A percentile compares a stretch with the other conserved stretches of the same genome.
Conservation (phyloP, 139 green algal species). For the Coelastrella sp. region DNA sequence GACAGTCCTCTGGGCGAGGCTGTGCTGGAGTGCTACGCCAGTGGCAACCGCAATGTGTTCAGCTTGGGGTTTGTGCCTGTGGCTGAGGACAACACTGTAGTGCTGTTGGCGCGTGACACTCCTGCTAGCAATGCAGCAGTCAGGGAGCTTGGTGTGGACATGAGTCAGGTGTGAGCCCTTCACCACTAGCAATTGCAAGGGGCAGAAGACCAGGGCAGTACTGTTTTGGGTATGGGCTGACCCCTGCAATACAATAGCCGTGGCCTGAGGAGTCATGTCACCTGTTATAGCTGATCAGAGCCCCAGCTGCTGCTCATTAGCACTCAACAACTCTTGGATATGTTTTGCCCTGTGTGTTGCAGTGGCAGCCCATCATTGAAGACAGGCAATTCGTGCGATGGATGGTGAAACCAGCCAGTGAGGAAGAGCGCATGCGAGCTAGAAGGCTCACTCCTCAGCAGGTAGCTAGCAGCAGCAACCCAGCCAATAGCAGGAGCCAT, state of each 20-base stretch:
- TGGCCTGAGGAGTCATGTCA: no score
- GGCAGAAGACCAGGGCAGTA: no score
- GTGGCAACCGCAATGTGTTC: constrained; percentile 94
- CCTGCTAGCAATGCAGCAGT: constrained; percentile 76
- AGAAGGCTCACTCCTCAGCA: constrained; percentile 79
- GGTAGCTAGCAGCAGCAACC: constrained; percentile 48
- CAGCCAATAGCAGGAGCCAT: no score
- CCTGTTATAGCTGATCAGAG: no score
- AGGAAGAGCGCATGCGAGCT: constrained; percentile 79
- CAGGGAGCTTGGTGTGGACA: constrained; percentile 65
- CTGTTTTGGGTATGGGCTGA: no score
- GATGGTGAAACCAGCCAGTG: constrained; percentile 88
- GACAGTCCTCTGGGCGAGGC: constrained; percentile 94
- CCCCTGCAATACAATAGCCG: no score
- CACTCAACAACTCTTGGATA: no score
- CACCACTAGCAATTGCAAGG: no score
- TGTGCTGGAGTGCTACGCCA: constrained; percentile 97
- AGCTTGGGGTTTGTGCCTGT: constrained; percentile 96
- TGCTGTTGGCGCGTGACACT: constrained; percentile 93
- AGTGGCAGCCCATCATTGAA: constrained; percentile 96
- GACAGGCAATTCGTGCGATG: constrained; percentile 91
- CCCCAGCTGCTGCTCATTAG: no score
- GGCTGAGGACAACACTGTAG: constrained; percentile 83
- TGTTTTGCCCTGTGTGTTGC: constrained; percentile 2
- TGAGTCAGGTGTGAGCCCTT: constrained; percentile 38